Base-by-base conservation (phyloP, 192 early-diverging fungal species). In the Backusella macrospora region DNA sequence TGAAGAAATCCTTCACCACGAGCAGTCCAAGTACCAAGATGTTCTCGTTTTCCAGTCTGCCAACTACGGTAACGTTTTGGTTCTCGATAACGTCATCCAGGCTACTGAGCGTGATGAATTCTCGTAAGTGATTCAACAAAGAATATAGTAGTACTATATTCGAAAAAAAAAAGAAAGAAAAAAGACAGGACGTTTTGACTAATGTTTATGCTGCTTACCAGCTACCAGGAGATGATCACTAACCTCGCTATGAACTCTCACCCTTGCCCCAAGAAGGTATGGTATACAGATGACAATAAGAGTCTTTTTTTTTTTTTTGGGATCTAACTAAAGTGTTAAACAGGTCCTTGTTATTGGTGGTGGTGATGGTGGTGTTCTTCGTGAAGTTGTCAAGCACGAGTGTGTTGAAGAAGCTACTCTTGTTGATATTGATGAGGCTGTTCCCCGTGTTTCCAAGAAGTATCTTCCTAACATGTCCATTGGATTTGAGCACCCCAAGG, bases 221-320 rank as follows among this genome's bases (percentile, higher is more conserved):
- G 90, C 26, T 98, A 98, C 88, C 98, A 99, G 85, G 98, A 99
- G 86, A 99, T 98, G 97, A 99, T 99, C 86, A 93, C 97, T 64
- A 97, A 99, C 76, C 83, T 96, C 38, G 93, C 98, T 21, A 84
- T 99, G 81, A 97, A 93, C 79, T 85, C 93, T 62, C 98, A 99
- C 84, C 93, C 97, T 66, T 88, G 96, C 87, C 98, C 98, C 65
- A 90, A 92, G 82, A 92, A 96, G 84, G 94, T 94, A 76, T 55
- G 70, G 71, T 46, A n/a, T 75, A 44, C 14, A 63, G 39, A 6
- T 10, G 8, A 40, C 16, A 12, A 46, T 26, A 0, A 7, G 4
- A 18, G 14, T 0, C 12, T 45, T 18, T 49, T 38, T 26, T 26
- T 52, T 48, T 42, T 68, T 59, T 16, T 40, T 21, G 18, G 52